Evolutionary conservation across 768 basidiomycete genomes (phyloP), one percentile per base, ranked within the genome.

Genomic region (Phaeotremella fagi): DNA sequence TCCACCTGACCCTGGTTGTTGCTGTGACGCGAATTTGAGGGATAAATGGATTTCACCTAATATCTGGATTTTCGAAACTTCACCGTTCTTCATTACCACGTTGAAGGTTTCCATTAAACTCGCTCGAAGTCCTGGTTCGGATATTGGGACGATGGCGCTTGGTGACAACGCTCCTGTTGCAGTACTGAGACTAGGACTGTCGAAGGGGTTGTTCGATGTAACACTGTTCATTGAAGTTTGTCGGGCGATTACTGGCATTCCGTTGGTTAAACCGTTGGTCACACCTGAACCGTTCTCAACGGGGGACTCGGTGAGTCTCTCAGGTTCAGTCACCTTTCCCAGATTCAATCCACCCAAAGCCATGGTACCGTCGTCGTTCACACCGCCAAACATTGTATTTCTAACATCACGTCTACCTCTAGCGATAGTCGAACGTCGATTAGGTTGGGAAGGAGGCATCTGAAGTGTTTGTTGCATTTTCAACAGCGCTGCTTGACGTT

Each of bases 61-160:
- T 45, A 78, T 66, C 62, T 76, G 68, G 1, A 75, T 68, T n/a
- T 68, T 60, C 24, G 60, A 50, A 4, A 76, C 68, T 23, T 64
- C 54, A 7, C 75, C 76, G 3, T 35, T 46, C 49, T 67, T 66
- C 36, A 71, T 60, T 31, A 78, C 65, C 4, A 75, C 77, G 51
- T 75, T 75, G 62, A 78, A 68, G 4, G 75, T 75, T 59, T 78
- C 78, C 48, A 60, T 62, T 25, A 78, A 64, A 48, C 63, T 65
- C 0, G 73, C 72, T 1, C 75, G 60, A 2, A 78, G 51, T 25
- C 76, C 75, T 0, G 70, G 56, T 18, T 60, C 67, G n/a, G n/a
- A n/a, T n/a, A n/a, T n/a, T n/a, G n/a, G n/a, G n/a, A n/a, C n/a
- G n/a, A n/a, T n/a, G 16, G 53, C 41, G 0, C 56, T 60, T 22